These are phyloP conservation scores for Alternaria triticimaculans DNA, from an alignment of 2,329 filamentous ascomycete genomes.

Conservation along the genomic window DNA sequence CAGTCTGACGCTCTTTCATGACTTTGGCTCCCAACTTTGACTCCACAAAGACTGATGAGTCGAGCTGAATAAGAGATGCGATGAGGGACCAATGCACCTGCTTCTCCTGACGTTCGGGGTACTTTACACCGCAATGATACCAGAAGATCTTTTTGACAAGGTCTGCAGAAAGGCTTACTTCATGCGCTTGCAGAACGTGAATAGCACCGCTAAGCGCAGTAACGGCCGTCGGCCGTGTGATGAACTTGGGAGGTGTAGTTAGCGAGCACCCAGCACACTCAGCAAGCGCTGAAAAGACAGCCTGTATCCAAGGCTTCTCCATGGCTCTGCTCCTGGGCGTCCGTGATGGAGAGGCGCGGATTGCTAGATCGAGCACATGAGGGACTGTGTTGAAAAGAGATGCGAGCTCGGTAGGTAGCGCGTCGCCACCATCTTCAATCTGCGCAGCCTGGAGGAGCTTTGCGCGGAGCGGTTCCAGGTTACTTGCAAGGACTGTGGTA, in stretches of 20 bases:
- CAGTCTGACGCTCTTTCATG: conserved; percentile 22
- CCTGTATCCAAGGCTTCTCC: conserved; percentile 55
- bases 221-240: conserved; percentile 26
- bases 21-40: conserved; percentile 18
- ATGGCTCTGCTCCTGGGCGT: conserved; percentile 49
- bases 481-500: conserved; percentile 25
- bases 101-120: conserved; percentile 24
- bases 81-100: conserved; percentile 41
- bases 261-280: conserved; percentile 44
- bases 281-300: conserved; percentile 46
- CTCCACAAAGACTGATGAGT: conserved; percentile 41
- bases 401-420: conserved; percentile 25
- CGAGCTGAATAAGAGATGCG: conserved; percentile 41
- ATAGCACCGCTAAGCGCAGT: conserved; percentile 34
- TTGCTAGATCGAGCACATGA: conserved; percentile 50
- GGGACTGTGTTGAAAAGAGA: conserved; percentile 38
- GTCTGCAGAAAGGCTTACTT: conserved; percentile 33
- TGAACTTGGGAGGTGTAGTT: conserved; percentile 28
- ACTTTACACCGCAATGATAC: conserved; percentile 44
- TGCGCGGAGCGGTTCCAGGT: conserved; percentile 36
- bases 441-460: conserved; percentile 42
- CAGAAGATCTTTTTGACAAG: conserved; percentile 43
- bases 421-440: conserved; percentile 35
- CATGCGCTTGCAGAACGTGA: conserved; percentile 29
- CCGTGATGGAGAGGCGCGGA: conserved; percentile 49